Conservation (phyloP, 108 stramenopile genomes). For the Craspedostauros australis region DNA sequence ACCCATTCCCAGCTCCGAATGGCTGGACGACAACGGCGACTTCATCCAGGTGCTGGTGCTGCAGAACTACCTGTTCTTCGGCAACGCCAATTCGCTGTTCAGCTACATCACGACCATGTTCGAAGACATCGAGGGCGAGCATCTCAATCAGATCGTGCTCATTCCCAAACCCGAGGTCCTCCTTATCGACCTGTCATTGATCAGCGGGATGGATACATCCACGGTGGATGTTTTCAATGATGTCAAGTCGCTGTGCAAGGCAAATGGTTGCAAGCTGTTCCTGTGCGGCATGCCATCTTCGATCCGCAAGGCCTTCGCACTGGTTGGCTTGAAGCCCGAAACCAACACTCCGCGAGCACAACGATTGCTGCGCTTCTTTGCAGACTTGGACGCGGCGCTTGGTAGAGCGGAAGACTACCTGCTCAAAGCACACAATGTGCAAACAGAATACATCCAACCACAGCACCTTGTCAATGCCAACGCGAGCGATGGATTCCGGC, state of each 20-base stretch:
- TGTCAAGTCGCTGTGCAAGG: conserved; percentile 40
- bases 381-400: conserved; percentile 48
- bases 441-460: too few relatives aligned
- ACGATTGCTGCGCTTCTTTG: conserved; percentile 36
- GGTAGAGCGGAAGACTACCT: conserved; percentile 65
- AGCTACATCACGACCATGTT: conserved; percentile 74
- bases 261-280: conserved; percentile 47
- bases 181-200: conserved; percentile 58
- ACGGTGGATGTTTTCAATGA: conserved; percentile 65
- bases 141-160: conserved; percentile 2
- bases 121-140: conserved; percentile 34
- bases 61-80: conserved; percentile 81
- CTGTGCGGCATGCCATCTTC: conserved; percentile 37
- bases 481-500: conserved; percentile 35
- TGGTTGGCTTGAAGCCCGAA: conserved; percentile 49
- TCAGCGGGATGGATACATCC: conserved; percentile 63
- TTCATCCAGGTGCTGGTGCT: conserved; percentile 61
- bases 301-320: conserved; percentile 28
- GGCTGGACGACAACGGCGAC: conserved; percentile 71
- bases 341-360: conserved; percentile 12
- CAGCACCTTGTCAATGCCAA: background rate
- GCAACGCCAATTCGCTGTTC: conserved; percentile 62
- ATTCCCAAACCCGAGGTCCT: conserved; percentile 59
- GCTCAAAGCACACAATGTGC: conserved; percentile 19
- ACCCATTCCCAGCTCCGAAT: conserved; percentile 30